Conservation (phyloP, 805 yeast genomes). For the Cyberlindnera maritima region DNA sequence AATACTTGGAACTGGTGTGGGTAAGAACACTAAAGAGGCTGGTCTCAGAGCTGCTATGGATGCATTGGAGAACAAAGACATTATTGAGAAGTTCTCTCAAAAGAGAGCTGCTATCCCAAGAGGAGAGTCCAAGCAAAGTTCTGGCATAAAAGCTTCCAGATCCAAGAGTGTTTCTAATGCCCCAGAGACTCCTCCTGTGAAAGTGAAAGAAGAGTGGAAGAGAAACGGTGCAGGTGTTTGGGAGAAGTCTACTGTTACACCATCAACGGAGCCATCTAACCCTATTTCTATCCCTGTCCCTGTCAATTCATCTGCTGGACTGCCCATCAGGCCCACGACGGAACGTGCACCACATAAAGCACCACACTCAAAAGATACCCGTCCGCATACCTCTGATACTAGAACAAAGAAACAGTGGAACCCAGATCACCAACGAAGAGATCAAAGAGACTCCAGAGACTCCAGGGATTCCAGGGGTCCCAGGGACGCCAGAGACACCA, state of each 20-base stretch:
- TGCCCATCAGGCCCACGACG: too few relatives aligned
- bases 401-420: not conserved
- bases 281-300: too few relatives aligned
- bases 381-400: too few relatives aligned
- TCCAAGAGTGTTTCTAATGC: not conserved
- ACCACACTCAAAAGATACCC: too few relatives aligned
- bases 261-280: not conserved
- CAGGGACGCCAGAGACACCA: too few relatives aligned
- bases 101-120: conserved; percentile 53
- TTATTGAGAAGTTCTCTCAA: conserved; percentile 63
- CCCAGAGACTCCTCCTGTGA: not conserved
- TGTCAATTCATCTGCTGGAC: too few relatives aligned
- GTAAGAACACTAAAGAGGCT: conserved; percentile 68
- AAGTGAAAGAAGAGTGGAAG: not conserved
- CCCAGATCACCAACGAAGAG: not conserved
- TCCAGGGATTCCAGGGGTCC: not conserved
- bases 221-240: not conserved
- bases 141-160: not conserved
- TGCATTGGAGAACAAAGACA: conserved; percentile 57
- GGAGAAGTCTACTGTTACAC: not conserved
- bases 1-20: conserved; percentile 69
- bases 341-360: too few relatives aligned
- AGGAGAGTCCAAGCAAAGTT: conserved; percentile 19
- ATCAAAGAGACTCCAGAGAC: not conserved
- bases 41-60: conserved; percentile 83